Evolutionary conservation across 2,329 filamentous ascomycete species (phyloP).

Genomic region (Orbilia blumenaviensis): DNA sequence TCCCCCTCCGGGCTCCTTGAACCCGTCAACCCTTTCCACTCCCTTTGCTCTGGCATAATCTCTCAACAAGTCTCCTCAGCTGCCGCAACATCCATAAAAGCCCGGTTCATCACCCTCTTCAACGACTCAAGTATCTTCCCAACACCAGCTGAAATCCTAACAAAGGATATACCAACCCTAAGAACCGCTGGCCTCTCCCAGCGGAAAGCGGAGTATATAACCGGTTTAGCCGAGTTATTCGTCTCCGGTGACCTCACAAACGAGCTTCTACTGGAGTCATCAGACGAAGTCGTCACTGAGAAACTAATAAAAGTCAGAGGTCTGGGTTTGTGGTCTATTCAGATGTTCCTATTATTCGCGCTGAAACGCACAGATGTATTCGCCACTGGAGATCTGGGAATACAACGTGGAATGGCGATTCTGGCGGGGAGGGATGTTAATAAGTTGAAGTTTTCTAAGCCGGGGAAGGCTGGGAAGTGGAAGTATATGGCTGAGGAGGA

Average conservation of each 20-base stretch:
- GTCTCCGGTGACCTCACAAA: slow-evolving; percentile 76
- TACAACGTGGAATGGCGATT: slow-evolving; percentile 92
- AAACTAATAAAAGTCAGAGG: slow-evolving; percentile 86
- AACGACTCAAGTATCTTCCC: slow-evolving; percentile 70
- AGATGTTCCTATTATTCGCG: slow-evolving; percentile 98
- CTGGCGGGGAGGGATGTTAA: slow-evolving; percentile 83
- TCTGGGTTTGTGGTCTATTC: slow-evolving; percentile 87
- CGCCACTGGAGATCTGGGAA: slow-evolving; percentile 87
- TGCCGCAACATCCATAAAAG: slow-evolving; percentile 87
- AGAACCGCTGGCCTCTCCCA: slow-evolving; percentile 89
- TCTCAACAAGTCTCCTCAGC: slow-evolving; percentile 95
- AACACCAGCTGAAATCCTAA: slow-evolving; percentile 75
- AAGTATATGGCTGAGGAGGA: slow-evolving; percentile 97
- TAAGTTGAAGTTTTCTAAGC: slow-evolving; percentile 77
- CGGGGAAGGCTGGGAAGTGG: slow-evolving; percentile 78
- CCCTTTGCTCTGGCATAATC: slow-evolving; percentile 85
- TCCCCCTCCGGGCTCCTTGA: slow-evolving; percentile 83
- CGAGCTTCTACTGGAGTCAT: slow-evolving; percentile 76
- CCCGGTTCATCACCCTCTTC: slow-evolving; percentile 82
- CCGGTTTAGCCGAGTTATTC: slow-evolving; percentile 85
- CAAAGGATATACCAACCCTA: slow-evolving; percentile 71
- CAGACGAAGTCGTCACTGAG: slow-evolving; percentile 85
- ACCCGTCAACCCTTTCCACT: slow-evolving; percentile 81
- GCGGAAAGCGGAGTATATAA: slow-evolving; percentile 94
- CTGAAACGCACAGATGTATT: slow-evolving; percentile 95